phyloP scores from a whole-genome alignment of 371 early-diverging fungal genomes.

The Nematocida sp. region DNA sequence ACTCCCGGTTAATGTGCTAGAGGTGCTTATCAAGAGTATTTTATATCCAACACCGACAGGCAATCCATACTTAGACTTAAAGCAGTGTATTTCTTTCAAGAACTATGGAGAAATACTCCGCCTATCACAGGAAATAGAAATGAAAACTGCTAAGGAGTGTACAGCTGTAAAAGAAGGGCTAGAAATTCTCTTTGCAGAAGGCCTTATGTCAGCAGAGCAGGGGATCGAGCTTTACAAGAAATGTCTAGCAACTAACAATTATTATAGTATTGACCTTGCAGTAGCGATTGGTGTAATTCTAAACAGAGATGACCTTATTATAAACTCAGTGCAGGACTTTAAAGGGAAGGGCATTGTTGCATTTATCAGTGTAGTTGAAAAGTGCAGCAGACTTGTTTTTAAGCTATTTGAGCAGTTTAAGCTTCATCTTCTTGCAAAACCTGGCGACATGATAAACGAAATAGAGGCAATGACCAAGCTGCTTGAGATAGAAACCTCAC shows the following conservation, averaged over 20 bases:
- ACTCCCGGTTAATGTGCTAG: slow-evolving; percentile 1
- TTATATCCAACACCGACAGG: background rate
- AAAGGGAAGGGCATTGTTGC: slow-evolving; percentile 50
- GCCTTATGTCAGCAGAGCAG: background rate
- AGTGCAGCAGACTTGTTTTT: slow-evolving; percentile 19
- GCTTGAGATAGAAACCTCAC: background rate
- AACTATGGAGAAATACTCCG: slow-evolving; percentile 8
- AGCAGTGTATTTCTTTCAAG: slow-evolving; percentile 7
- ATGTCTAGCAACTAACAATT: slow-evolving; percentile 18
- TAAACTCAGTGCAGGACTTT: slow-evolving; percentile 37
- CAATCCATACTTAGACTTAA: slow-evolving; percentile 26
- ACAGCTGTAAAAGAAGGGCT: slow-evolving; percentile 23
- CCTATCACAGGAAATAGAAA: background rate
- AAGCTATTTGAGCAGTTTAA: slow-evolving; percentile 45
- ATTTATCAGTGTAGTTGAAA: slow-evolving; percentile 35
- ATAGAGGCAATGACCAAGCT: slow-evolving; percentile 45
- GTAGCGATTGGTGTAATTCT: slow-evolving; percentile 42
- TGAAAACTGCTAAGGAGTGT: slow-evolving; percentile 44
- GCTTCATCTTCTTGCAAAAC: slow-evolving; percentile 18
- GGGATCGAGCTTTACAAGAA: slow-evolving; percentile 19
- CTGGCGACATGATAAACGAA: slow-evolving; percentile 36
- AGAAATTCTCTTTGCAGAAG: slow-evolving; percentile 6
- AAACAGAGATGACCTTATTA: slow-evolving; percentile 22
- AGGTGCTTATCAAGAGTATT: slow-evolving; percentile 24
- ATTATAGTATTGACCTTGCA: slow-evolving; percentile 44